phyloP scores from a whole-genome alignment of 345 rosid species.

The Mallotus nudiflorus region DNA sequence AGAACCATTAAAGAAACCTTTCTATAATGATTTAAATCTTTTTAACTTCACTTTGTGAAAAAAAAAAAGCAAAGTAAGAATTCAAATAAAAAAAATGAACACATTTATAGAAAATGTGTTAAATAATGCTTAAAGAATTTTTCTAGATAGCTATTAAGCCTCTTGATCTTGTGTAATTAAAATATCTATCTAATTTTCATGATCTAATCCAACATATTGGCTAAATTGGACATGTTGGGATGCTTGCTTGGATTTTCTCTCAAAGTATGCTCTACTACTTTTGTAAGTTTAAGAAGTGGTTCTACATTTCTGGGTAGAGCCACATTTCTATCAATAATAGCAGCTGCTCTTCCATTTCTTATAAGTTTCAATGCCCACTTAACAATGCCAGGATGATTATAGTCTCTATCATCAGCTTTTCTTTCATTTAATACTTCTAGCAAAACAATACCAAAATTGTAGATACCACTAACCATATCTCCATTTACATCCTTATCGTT shows the following conservation, averaged over 20 bases:
- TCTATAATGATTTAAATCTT: not conserved
- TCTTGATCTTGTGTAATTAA: not conserved
- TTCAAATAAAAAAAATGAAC: not conserved
- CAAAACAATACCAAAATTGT: slow-evolving; percentile 66
- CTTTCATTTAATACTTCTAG: slow-evolving; percentile 86
- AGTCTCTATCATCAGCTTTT: slow-evolving; percentile 70
- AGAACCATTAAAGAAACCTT: not conserved
- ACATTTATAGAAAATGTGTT: not conserved
- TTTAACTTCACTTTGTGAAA: slow-evolving; percentile 5
- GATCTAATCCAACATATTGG: slow-evolving; percentile 58
- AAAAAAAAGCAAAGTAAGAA: not conserved
- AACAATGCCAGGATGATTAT: slow-evolving; percentile 51
- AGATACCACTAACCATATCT: slow-evolving; percentile 57
- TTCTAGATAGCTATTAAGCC: not conserved
- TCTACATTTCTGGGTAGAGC: slow-evolving; percentile 79
- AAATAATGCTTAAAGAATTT: not conserved
- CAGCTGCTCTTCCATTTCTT: slow-evolving; percentile 60
- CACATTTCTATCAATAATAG: slow-evolving; percentile 57
- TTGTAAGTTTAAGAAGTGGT: slow-evolving; percentile 78
- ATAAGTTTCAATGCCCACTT: slow-evolving; percentile 73
- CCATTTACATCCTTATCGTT: slow-evolving; percentile 49
- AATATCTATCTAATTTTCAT: slow-evolving; percentile 56
- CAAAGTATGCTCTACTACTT: slow-evolving; percentile 65
- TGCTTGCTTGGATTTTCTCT: slow-evolving; percentile 68
- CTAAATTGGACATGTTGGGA: slow-evolving; percentile 59